Evolutionary conservation across 352 stramenopile species (phyloP).

Genomic region (Globisporangium acanthophoron): DNA sequence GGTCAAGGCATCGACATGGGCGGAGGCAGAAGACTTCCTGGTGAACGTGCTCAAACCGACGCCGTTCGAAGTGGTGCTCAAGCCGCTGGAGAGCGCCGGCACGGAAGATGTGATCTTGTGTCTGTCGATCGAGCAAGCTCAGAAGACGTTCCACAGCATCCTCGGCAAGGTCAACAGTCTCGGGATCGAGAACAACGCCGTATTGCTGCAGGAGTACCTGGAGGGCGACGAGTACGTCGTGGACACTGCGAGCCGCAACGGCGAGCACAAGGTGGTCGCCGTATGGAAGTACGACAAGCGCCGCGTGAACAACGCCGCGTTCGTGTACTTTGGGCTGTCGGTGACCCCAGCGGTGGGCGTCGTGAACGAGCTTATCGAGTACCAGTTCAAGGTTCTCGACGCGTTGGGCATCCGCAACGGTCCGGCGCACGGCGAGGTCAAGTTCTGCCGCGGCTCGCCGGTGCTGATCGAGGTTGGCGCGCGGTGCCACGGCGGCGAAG

Average conservation of each 20-base stretch:
- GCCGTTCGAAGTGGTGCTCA: constrained; percentile 88
- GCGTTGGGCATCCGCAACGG: constrained; percentile 70
- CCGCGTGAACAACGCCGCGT: constrained; percentile 90
- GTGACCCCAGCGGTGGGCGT: constrained; percentile 61
- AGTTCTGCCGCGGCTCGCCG: constrained; percentile 77
- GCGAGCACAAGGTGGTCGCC: constrained; percentile 92
- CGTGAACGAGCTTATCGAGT: constrained; percentile 79
- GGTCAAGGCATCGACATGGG: constrained; percentile 74
- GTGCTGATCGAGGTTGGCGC: constrained; percentile 95
- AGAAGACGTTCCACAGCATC: constrained; percentile 81
- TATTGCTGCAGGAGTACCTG: constrained; percentile 92
- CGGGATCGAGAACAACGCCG: constrained; percentile 79
- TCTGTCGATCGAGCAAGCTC: constrained; percentile 61
- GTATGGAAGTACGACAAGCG: constrained; percentile 99
- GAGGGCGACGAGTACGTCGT: constrained; percentile 95
- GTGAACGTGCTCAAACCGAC: constrained; percentile 48
- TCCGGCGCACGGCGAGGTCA: constrained; percentile 78
- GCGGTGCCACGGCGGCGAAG: constrained; percentile 94
- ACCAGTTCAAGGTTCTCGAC: constrained; percentile 73
- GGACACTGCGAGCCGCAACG: constrained; percentile 92
- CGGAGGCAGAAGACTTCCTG: constrained; percentile 70
- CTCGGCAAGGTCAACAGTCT: constrained; percentile 85
- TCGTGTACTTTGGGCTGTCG: constrained; percentile 92
- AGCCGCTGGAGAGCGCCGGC: constrained; percentile 78
- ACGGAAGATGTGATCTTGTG: constrained; percentile 83